A percentile compares a stretch with the other conserved stretches of the same genome.
Evolutionary conservation across 208 protist species (phyloP).

Genomic region (Leishmania tropica): DNA sequence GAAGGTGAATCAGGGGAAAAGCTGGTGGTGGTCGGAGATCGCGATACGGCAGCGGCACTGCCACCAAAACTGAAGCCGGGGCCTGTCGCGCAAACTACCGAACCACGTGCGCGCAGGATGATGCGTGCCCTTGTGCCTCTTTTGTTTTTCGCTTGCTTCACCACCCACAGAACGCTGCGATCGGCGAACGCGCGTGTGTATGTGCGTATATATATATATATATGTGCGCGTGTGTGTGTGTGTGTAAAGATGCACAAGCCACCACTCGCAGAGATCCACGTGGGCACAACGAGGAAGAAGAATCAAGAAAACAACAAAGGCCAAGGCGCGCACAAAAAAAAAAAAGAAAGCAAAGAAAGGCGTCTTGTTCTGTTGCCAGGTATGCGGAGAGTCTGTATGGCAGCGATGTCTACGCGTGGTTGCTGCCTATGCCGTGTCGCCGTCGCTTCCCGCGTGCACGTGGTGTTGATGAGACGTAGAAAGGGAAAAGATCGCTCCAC

Average conservation of each 20-base stretch:
- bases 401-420: too few species aligned
- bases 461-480: too few species aligned
- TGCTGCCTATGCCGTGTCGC: too few species aligned
- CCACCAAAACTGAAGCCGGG: neutral
- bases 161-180: neutral
- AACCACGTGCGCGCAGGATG: neutral
- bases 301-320: neutral
- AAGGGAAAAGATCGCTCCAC: neutral
- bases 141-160: too few species aligned
- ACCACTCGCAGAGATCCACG: neutral
- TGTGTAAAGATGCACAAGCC: neutral
- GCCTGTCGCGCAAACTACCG: neutral
- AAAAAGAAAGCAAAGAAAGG: neutral
- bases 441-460: too few species aligned
- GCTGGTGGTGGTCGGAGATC: neutral
- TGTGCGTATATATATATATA: neutral
- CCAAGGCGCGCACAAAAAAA: neutral
- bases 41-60: neutral
- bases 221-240: neutral
- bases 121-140: neutral
- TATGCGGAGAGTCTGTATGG: too few species aligned
- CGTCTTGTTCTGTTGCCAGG: neutral
- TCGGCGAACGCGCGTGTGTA: neutral
- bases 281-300: neutral
- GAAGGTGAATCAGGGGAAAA: neutral